phyloP scores from a whole-genome alignment of 768 basidiomycete genomes.

The Tephrocybe sp. region DNA sequence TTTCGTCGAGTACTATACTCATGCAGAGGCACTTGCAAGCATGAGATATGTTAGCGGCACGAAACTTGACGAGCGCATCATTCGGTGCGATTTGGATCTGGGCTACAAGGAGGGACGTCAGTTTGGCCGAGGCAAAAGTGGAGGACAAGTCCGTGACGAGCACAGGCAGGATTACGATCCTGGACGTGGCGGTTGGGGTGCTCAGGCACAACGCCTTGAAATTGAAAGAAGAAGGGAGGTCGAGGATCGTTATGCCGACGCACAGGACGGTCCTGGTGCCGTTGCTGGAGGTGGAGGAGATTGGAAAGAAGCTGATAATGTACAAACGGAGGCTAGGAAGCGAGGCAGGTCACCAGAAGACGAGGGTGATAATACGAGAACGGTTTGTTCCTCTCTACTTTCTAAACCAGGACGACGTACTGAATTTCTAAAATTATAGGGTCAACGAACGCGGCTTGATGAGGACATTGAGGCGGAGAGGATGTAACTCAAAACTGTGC shows the following conservation, averaged over 20 bases:
- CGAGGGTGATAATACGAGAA: conserved; percentile 57
- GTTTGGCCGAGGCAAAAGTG: conserved; percentile 96
- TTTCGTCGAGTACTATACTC: conserved; percentile 95
- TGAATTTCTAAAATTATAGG: conserved; percentile 30
- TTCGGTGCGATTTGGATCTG: conserved; percentile 95
- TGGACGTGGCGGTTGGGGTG: conserved; percentile 94
- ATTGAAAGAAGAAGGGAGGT: conserved; percentile 76
- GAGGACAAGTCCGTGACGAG: conserved; percentile 96
- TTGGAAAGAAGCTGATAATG: conserved; percentile 68
- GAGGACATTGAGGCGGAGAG: conserved; percentile 66
- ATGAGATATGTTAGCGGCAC: conserved; percentile 97
- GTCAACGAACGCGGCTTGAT: conserved; percentile 59
- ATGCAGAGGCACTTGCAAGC: conserved; percentile 87
- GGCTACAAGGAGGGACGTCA: conserved; percentile 97
- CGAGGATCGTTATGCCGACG: conserved; percentile 84
- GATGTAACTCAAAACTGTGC: conserved; percentile 43
- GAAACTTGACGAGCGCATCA: conserved; percentile 97
- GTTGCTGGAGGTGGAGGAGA: conserved; percentile 84
- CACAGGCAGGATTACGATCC: conserved; percentile 96
- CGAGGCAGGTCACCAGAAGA: conserved; percentile 78
- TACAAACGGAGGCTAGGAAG: conserved; percentile 43
- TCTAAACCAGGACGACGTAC: neutral
- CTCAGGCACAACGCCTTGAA: conserved; percentile 73
- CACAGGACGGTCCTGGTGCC: conserved; percentile 73
- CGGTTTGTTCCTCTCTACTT: conserved; percentile 38